Evolutionary conservation across 768 basidiomycete species (phyloP), one percentile per base, ranked within the genome.

Genomic region (Lactarius sanguifluus): DNA sequence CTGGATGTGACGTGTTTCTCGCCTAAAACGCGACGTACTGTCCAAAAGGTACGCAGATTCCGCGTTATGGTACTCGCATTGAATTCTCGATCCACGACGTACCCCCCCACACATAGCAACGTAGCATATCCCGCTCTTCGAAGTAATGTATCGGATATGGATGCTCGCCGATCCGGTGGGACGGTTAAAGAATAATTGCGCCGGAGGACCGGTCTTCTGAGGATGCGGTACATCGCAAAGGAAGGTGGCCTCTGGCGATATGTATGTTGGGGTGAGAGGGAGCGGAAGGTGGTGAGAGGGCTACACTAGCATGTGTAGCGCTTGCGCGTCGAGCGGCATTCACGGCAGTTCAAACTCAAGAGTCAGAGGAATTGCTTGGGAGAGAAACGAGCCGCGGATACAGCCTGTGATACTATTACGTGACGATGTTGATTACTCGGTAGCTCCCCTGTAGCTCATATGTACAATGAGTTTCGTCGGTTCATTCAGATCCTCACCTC

Each of bases 21-120:
- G 28, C 38, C 15, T 36, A 52, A 54, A 23, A 50, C 52, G 12
- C 30, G 3, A 76, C 79, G 75, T 74, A 85, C 85, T 43, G 81
- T 77, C 77, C 80, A 83, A 10, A 81, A 73, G 3, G 85, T 85
- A 43, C 82, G 76, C 59, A 81, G 57, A 72, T 82, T 85, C 62
- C 85, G 74, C 5, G 70, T 71, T 3, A 84, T 70, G 6, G 85
- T 81, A 52, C 82, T 81, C 13, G 83, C 84, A 70, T 84, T 82
- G 69, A 78, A 79, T 36, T 80, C 69, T n/a, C 72, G 72, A 68
- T 86, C 85, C 5, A 76, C 43, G 8, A 75, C 62, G 69, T 79
- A 83, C 32, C 77, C 73, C 4, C 72, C 72, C 0, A 76, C 75
- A 18, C 79, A 62, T 0, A 77, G 70, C 1, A 69, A 55, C 3